These are phyloP conservation scores for Quercus robur DNA, from an alignment of 306 rosid genomes.

Conservation along the genomic window DNA sequence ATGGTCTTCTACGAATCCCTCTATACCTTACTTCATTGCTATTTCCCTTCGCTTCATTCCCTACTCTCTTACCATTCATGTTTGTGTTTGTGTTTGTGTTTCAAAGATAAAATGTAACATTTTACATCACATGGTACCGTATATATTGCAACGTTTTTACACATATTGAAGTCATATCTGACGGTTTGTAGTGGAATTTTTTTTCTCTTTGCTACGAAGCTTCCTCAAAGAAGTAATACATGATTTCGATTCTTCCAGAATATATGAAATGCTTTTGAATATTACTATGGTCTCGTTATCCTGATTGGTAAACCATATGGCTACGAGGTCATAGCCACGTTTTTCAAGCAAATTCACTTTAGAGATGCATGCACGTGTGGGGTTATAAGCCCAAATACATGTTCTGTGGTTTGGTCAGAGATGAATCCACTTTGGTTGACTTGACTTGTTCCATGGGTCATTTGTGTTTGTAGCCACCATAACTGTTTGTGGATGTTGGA, in stretches of 20 bases:
- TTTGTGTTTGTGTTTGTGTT: background rate
- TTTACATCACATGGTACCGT: background rate
- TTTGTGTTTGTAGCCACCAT: too few relatives aligned
- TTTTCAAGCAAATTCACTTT: too few relatives aligned
- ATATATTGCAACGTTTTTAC: background rate
- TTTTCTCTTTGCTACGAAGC: background rate
- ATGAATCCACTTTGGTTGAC: background rate
- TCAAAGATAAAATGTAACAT: background rate
- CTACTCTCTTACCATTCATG: conserved; percentile 42
- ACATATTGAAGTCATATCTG: conserved; percentile 9
- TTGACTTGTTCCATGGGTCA: too few relatives aligned
- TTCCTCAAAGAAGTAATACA: background rate
- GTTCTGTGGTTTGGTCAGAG: background rate
- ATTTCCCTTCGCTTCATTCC: conserved; percentile 8
- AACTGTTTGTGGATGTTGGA: too few relatives aligned
- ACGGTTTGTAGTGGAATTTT: background rate
- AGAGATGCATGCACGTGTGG: too few relatives aligned
- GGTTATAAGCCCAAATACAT: background rate
- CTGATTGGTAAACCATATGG: background rate
- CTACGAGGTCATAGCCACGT: background rate
- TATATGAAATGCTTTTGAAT: background rate
- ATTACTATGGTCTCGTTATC: background rate
- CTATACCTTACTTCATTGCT: conserved; percentile 42
- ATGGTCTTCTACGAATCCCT: conserved; percentile 82
- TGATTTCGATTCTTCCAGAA: background rate